Evolutionary conservation across 139 green algal genomes (phyloP).

Genomic region (Chlorella sp.): DNA sequence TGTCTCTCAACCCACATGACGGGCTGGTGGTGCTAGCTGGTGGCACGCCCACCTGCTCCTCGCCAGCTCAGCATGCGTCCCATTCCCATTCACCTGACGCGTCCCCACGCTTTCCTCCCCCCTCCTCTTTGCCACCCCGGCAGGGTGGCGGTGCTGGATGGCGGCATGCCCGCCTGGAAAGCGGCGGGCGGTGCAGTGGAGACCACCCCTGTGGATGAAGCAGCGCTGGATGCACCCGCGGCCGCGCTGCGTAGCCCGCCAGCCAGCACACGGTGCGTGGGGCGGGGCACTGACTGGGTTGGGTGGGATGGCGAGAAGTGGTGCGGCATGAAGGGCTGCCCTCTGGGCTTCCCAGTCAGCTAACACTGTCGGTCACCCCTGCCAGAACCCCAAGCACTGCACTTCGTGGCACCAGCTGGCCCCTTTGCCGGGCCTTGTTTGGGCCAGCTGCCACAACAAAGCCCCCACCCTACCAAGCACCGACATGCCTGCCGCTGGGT

Average conservation of each 20-base stretch:
- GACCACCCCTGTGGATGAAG: constrained; percentile 34
- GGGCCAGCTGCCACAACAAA: no score
- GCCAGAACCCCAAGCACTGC: no score
- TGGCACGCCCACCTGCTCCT: no score
- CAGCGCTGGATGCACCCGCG: constrained; percentile 32
- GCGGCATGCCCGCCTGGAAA: constrained; percentile 87
- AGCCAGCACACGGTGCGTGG: neutral
- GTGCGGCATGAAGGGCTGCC: neutral
- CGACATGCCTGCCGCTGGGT: neutral
- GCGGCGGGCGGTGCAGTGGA: constrained; percentile 61
- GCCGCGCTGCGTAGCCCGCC: constrained; percentile 38
- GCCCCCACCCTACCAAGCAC: no score
- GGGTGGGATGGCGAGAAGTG: neutral
- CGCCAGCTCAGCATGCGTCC: no score
- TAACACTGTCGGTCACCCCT: no score
- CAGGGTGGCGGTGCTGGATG: constrained; percentile 90
- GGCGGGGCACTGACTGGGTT: neutral
- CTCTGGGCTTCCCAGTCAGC: neutral
- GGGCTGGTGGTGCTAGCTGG: no score
- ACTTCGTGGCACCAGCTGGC: no score
- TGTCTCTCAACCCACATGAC: no score
- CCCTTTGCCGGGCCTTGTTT: no score
- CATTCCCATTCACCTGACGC: no score
- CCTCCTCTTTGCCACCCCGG: neutral
- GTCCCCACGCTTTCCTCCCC: neutral